These are phyloP conservation scores for Kluyveromyces aestuarii DNA, from an alignment of 805 yeast species.

Conservation along the genomic window DNA sequence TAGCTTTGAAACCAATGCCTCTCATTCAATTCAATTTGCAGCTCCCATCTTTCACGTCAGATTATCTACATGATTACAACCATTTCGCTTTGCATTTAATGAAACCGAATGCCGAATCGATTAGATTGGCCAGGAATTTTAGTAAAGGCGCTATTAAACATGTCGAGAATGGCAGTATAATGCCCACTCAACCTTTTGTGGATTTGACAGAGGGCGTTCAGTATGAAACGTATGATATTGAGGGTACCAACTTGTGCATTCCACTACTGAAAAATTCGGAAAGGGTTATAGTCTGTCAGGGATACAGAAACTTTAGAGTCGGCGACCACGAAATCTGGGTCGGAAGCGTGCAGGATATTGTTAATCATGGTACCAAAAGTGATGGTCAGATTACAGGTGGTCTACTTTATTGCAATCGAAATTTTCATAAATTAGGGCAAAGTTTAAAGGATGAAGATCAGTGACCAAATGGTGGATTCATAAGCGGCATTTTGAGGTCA, in stretches of 20 bases:
- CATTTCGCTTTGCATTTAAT: conserved; percentile 69
- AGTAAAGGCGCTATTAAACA: conserved; percentile 42
- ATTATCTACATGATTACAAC: conserved; percentile 45
- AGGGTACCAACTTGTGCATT: conserved; percentile 23
- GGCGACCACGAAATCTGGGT: conserved; percentile 91
- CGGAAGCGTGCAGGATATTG: conserved; percentile 59
- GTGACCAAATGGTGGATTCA: background rate
- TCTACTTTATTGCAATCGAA: conserved; percentile 52
- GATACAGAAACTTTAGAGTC: conserved; percentile 42
- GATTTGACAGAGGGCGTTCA: conserved; percentile 29
- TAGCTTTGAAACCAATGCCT: conserved; percentile 71
- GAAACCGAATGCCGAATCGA: conserved; percentile 49
- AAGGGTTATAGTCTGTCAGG: conserved; percentile 53
- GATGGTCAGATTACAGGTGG: conserved; percentile 46
- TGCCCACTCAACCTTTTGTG: conserved; percentile 46
- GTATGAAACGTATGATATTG: conserved; percentile 26
- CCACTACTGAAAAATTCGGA: conserved; percentile 55
- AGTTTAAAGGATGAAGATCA: background rate
- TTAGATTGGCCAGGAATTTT: conserved; percentile 55
- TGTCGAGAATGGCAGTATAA: conserved; percentile 16
- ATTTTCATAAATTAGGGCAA: conserved; percentile 44
- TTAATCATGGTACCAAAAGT: conserved; percentile 17
- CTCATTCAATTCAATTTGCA: conserved; percentile 79
- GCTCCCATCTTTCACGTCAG: conserved; percentile 75
- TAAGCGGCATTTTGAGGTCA: too few relatives aligned